Evolutionary conservation across 164 flowering plant species (phyloP), one percentile per base, ranked within the genome.

Genomic region (Stephania japonica): DNA sequence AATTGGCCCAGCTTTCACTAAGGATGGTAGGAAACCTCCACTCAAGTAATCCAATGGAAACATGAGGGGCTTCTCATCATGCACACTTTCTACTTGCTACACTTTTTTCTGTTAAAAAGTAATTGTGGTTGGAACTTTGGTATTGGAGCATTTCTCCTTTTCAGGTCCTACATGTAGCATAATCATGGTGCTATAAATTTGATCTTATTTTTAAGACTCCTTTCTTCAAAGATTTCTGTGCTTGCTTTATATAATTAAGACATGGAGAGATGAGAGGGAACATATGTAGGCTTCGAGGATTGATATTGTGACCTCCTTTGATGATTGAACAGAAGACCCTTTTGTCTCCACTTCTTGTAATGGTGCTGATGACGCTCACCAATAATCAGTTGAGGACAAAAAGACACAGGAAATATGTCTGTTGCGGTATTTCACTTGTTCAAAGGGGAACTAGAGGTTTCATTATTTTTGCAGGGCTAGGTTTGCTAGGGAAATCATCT

Each of bases 291-390:
- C 25, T 14, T 23, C 21, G 65, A 56, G 65, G 44, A 23, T 32
- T 12, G n/a, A 70, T 59, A 42, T 9, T 12, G 53, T 47, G 38
- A 63, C 68, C 42, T 23, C 56, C 44, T 56, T 67, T 80, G 84
- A 85, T 86, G 84, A 86, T 85, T 78, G 74, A 78, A 78, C 26
- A 75, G 81, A 81, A 32, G 87, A 85, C 84, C 68, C 79, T 78
- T 82, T 82, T 81, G 85, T 80, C 83, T 81, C 85, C 90, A 87
- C 79, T 77, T 41, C 53, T 26, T 50, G 47, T 32, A 70, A 67
- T 42, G 71, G 71, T 66, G 71, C 68, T 70, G 77, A 69, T 42
- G 68, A 56, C 62, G 16, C 62, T 53, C 67, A 65, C 18, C 38
- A 65, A 9, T 63, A 25, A 9, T 23, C 32, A 63, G 23, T 23